Conservation (phyloP, 331 rosid genomes). For the Malus hybrid region DNA sequence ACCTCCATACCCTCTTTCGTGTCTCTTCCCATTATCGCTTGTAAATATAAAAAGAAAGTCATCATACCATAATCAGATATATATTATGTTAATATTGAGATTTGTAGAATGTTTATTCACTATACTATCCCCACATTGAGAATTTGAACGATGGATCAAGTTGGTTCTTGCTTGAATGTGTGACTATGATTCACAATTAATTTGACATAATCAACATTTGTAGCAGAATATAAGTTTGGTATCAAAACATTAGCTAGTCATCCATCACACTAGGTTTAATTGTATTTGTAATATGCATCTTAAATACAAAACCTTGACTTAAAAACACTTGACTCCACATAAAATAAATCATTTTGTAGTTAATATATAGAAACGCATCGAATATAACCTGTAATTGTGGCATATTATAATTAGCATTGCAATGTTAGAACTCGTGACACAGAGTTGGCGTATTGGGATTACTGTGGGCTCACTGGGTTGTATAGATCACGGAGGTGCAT, state of each 20-base stretch:
- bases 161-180: background rate
- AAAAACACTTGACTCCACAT: background rate
- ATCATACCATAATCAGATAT: no score
- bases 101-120: no score
- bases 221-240: background rate
- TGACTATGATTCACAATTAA: background rate
- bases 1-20: no score
- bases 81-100: no score
- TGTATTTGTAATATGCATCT: background rate
- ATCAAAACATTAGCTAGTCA: background rate
- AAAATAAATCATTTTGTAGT: background rate
- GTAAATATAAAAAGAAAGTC: no score
- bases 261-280: background rate
- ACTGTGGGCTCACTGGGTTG: conserved; percentile 9
- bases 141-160: background rate
- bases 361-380: no score
- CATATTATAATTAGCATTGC: no score
- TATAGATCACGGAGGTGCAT: conserved; percentile 40
- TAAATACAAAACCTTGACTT: background rate
- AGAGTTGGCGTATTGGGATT: conserved; percentile 24
- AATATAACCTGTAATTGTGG: no score
- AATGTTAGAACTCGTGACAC: conserved; percentile 26
- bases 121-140: background rate
- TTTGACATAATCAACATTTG: background rate
- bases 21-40: no score